These are phyloP conservation scores for Tuber brumale DNA, from an alignment of 495 filamentous ascomycete genomes.

Conservation along the genomic window DNA sequence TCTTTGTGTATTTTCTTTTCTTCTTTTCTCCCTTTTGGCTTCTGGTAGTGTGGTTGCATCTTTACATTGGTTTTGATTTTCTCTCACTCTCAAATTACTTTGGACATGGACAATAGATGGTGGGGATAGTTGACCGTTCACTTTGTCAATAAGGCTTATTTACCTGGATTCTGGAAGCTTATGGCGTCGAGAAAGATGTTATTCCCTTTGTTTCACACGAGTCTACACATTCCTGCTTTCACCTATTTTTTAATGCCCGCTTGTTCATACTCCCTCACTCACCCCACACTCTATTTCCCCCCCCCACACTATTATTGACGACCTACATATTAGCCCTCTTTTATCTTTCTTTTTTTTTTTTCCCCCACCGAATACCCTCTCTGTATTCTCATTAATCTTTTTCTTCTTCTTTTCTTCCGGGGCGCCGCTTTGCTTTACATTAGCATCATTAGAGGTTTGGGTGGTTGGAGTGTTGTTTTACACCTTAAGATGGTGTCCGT, in stretches of 20 bases:
- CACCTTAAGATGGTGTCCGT: neutral
- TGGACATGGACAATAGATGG: neutral
- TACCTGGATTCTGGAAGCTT: neutral
- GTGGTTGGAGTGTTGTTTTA: slow-evolving; percentile 3
- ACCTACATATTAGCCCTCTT: neutral
- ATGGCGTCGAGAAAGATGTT: neutral
- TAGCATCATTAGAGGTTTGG: slow-evolving; percentile 3
- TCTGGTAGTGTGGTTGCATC: slow-evolving; percentile 8
- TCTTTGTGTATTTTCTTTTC: slow-evolving; percentile 15
- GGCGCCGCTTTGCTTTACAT: neutral
- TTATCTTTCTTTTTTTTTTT: neutral
- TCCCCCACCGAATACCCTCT: neutral
- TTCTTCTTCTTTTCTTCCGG: neutral
- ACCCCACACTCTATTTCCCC: neutral
- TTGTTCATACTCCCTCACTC: slow-evolving; percentile 4
- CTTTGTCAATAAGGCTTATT: neutral
- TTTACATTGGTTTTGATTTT: neutral
- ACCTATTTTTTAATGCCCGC: neutral
- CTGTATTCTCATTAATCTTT: neutral
- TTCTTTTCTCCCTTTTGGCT: slow-evolving; percentile 17
- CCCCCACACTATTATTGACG: neutral
- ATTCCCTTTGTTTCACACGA: neutral
- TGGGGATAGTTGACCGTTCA: neutral
- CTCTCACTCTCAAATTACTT: neutral
- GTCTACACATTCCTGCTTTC: neutral